Evolutionary conservation across 2,329 filamentous ascomycete genomes (phyloP).

Genomic region (Ascochyta lentis): DNA sequence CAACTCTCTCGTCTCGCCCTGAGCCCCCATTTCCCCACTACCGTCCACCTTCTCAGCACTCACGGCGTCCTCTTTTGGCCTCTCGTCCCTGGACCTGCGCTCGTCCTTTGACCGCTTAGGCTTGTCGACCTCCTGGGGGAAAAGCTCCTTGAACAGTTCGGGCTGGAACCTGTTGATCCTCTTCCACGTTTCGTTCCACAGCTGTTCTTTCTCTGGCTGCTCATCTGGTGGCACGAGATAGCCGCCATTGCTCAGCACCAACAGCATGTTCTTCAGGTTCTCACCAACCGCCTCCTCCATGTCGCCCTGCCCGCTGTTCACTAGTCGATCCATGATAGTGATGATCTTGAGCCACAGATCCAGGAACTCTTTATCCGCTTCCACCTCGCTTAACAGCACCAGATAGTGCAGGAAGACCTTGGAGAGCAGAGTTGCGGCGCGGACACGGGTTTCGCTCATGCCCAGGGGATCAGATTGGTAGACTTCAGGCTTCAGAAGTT

Average conservation of each 20-base stretch:
- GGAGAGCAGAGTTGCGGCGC: constrained; percentile 87
- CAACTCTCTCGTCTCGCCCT: constrained; percentile 9
- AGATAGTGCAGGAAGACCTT: constrained; percentile 97
- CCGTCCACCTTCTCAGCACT: constrained; percentile 11
- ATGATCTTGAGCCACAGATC: constrained; percentile 92
- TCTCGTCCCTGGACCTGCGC: constrained; percentile 22
- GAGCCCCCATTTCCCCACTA: neutral
- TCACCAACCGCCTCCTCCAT: constrained; percentile 96
- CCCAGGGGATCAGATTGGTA: constrained; percentile 89
- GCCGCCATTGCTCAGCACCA: constrained; percentile 92
- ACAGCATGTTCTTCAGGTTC: constrained; percentile 91
- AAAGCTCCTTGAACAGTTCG: constrained; percentile 64
- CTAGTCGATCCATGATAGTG: constrained; percentile 92
- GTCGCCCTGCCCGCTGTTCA: constrained; percentile 93
- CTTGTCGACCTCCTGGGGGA: constrained; percentile 56
- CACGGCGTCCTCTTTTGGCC: constrained; percentile 14
- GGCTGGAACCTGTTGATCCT: constrained; percentile 67
- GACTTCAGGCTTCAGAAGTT: constrained; percentile 90
- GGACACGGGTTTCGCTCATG: constrained; percentile 94
- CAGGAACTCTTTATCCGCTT: constrained; percentile 86
- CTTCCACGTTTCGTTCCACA: constrained; percentile 68
- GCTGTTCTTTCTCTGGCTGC: constrained; percentile 56
- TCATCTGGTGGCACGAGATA: constrained; percentile 76
- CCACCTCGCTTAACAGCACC: constrained; percentile 81
- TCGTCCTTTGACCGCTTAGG: constrained; percentile 32